Percentiles rank a stretch among this genome's conserved stretches.
Conservation (phyloP, 2,329 filamentous ascomycete genomes). For the Cordyceps pruinosa region DNA sequence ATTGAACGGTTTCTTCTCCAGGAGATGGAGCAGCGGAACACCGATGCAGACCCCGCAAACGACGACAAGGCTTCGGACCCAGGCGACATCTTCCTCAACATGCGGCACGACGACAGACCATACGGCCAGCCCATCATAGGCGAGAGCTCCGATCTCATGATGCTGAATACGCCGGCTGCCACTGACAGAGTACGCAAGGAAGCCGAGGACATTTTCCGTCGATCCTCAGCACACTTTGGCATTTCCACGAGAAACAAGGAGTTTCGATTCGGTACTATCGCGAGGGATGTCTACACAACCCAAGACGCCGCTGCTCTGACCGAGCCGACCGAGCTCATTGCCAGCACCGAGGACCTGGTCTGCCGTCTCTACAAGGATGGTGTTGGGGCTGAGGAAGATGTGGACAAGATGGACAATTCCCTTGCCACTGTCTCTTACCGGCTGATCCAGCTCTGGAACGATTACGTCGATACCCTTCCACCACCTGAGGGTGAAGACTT, state of each 20-base stretch:
- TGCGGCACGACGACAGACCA: constrained; percentile 35
- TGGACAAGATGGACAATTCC: constrained; percentile 48
- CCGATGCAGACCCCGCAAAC: constrained; percentile 33
- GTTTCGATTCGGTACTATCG: constrained; percentile 62
- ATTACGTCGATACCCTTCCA: constrained; percentile 43
- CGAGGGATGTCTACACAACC: constrained; percentile 58
- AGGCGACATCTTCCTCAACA: constrained; percentile 44
- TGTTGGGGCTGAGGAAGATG: constrained; percentile 48
- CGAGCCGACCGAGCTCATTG: constrained; percentile 65
- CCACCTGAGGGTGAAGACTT: constrained; percentile 46
- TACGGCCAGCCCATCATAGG: constrained; percentile 34
- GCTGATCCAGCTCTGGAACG: constrained; percentile 50
- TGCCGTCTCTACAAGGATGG: constrained; percentile 57
- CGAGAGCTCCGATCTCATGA: constrained; percentile 45
- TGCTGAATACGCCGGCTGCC: constrained; percentile 49
- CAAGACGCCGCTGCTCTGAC: constrained; percentile 52
- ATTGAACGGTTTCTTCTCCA: constrained; percentile 31
- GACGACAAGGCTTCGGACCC: constrained; percentile 34
- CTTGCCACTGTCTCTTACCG: constrained; percentile 47
- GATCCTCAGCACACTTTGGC: constrained; percentile 41
- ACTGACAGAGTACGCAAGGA: constrained; percentile 46
- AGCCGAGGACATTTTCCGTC: constrained; percentile 49
- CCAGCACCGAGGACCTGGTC: constrained; percentile 68
- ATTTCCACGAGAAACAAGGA: constrained; percentile 41
- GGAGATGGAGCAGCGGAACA: constrained; percentile 26